phyloP scores from a whole-genome alignment of 2,329 filamentous ascomycete genomes.

The Lachnellula occidentalis region DNA sequence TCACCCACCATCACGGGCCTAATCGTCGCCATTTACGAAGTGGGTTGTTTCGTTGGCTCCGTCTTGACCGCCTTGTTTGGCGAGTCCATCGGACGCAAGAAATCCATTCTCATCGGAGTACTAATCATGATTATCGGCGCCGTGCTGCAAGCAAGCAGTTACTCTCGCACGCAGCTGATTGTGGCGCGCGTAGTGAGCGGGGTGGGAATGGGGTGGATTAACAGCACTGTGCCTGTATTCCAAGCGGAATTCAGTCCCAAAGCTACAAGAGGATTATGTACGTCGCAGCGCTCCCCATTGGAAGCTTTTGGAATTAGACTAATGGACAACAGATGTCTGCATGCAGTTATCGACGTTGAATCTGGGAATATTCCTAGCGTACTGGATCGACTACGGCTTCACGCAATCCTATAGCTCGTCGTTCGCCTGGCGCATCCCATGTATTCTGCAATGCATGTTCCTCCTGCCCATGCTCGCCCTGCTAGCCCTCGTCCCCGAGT shows the following conservation, averaged over 20 bases:
- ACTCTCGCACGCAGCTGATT: slow-evolving; percentile 47
- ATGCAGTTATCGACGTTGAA: slow-evolving; percentile 44
- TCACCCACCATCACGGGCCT: slow-evolving; percentile 38
- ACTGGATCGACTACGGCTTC: slow-evolving; percentile 56
- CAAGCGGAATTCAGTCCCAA: slow-evolving; percentile 43
- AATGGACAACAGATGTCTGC: slow-evolving; percentile 34
- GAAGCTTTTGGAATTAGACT: background rate
- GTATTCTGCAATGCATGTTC: slow-evolving; percentile 53
- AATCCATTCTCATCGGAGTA: slow-evolving; percentile 50
- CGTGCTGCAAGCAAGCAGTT: slow-evolving; percentile 35
- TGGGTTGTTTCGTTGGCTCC: slow-evolving; percentile 47
- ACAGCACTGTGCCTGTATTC: slow-evolving; percentile 48
- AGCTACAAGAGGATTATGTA: slow-evolving; percentile 33
- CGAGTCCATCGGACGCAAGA: slow-evolving; percentile 47
- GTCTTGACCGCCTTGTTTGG: slow-evolving; percentile 44
- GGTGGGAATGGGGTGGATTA: slow-evolving; percentile 41
- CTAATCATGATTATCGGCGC: slow-evolving; percentile 53
- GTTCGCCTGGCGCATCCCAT: slow-evolving; percentile 54
- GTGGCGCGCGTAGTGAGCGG: slow-evolving; percentile 43
- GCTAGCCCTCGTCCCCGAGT: slow-evolving; percentile 47
- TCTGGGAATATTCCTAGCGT: slow-evolving; percentile 52
- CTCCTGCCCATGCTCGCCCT: slow-evolving; percentile 50
- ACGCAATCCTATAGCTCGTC: slow-evolving; percentile 43
- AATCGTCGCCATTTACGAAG: slow-evolving; percentile 44
- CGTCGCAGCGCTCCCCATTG: background rate